Percentiles rank a stretch among this genome's conserved stretches.
phyloP scores from a whole-genome alignment of 1,139 yeast species.

The Kodamaea anthophila region DNA sequence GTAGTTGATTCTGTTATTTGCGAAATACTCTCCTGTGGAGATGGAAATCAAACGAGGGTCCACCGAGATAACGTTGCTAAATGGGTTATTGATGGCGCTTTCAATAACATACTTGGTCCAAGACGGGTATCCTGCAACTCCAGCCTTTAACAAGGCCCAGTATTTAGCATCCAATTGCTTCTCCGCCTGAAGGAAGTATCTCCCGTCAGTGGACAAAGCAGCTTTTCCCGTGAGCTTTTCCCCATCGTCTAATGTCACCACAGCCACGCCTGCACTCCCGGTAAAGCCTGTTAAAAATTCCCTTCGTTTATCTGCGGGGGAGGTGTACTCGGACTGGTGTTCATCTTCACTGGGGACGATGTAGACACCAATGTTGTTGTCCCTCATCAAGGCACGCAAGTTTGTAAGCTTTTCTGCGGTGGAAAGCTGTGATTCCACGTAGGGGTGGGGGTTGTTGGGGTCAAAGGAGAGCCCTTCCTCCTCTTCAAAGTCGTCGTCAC shows the following conservation, averaged over 20 bases:
- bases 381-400: conserved; percentile 37
- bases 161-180: conserved; percentile 28
- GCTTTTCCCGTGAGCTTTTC: conserved; percentile 31
- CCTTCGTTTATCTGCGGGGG: conserved; percentile 45
- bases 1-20: conserved; percentile 16
- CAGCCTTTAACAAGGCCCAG: conserved; percentile 39
- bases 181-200: conserved; percentile 48
- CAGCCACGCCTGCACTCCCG: conserved; percentile 54
- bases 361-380: conserved; percentile 41
- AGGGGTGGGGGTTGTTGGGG: conserved; percentile 4
- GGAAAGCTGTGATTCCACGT: conserved; percentile 8
- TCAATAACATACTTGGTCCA: conserved; percentile 35
- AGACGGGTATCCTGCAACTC: conserved; percentile 27
- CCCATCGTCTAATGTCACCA: conserved; percentile 37
- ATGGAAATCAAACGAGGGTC: conserved; percentile 35
- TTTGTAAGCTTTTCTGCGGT: conserved; percentile 21
- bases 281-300: conserved; percentile 48
- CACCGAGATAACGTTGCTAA: conserved; percentile 34
- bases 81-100: conserved; percentile 26
- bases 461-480: conserved; percentile 19
- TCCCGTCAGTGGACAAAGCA: conserved; percentile 51
- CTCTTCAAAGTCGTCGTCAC: conserved; percentile 11
- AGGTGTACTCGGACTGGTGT: conserved; percentile 51
- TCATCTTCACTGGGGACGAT: conserved; percentile 57
- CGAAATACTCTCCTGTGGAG: conserved; percentile 30